These are phyloP conservation scores for Pichiaceae sp. DNA, from an alignment of 1,139 yeast genomes.

Conservation along the genomic window DNA sequence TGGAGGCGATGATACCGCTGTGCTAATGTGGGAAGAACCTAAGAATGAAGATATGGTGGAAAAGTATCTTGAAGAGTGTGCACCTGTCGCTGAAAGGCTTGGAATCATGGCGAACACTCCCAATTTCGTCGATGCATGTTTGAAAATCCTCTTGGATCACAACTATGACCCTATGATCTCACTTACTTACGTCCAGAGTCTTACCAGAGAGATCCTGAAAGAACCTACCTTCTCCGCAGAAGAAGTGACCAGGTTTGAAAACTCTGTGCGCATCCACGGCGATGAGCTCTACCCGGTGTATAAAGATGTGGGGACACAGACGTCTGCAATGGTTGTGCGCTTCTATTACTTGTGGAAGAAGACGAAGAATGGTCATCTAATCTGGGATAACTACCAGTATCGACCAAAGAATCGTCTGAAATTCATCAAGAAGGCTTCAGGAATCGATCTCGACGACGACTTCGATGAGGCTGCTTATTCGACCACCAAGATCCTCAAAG, in stretches of 20 bases:
- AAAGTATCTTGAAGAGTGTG: slow-evolving; percentile 45
- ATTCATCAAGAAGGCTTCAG: slow-evolving; percentile 27
- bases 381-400: slow-evolving; percentile 82
- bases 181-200: slow-evolving; percentile 26
- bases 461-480: slow-evolving; percentile 71
- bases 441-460: slow-evolving; percentile 37
- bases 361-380: slow-evolving; percentile 59
- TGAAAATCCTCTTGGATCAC: slow-evolving; percentile 44
- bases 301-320: slow-evolving; percentile 60
- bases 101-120: slow-evolving; percentile 48
- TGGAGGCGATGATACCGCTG: slow-evolving; percentile 68
- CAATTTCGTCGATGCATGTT: slow-evolving; percentile 70
- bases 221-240: slow-evolving; percentile 69
- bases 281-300: slow-evolving; percentile 72
- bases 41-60: slow-evolving; percentile 33
- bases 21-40: slow-evolving; percentile 58
- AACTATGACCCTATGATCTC: slow-evolving; percentile 45
- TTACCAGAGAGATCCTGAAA: slow-evolving; percentile 51
- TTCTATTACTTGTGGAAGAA: slow-evolving; percentile 91
- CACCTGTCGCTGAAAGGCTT: slow-evolving; percentile 46
- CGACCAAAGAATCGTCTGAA: slow-evolving; percentile 48
- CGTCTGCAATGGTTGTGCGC: slow-evolving; percentile 71
- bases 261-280: slow-evolving; percentile 66
- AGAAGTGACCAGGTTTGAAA: slow-evolving; percentile 65
- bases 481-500: slow-evolving; percentile 31